These are phyloP conservation scores for Ceratorhiza oryzae-sativae DNA, from an alignment of 1,284 basidiomycete genomes.

Conservation along the genomic window DNA sequence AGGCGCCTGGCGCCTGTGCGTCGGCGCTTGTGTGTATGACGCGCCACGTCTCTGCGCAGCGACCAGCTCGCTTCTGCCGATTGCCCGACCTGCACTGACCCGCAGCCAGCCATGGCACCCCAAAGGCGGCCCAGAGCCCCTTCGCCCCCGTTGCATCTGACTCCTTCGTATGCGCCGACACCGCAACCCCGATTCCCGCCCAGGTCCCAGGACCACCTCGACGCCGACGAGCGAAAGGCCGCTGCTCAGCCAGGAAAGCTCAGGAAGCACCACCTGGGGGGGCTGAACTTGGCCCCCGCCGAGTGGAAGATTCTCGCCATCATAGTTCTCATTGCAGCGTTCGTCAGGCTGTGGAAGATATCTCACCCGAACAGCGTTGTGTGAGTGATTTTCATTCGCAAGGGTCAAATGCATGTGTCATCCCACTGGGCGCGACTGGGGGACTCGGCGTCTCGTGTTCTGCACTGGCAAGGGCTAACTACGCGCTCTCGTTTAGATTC, in stretches of 20 bases:
- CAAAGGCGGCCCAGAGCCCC: conserved; percentile 29
- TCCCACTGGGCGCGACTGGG: neutral
- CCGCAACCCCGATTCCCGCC: conserved; percentile 66
- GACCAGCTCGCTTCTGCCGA: neutral
- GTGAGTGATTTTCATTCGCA: conserved; percentile 59
- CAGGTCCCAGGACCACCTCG: conserved; percentile 65
- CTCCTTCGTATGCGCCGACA: conserved; percentile 28
- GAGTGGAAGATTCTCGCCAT: conserved; percentile 76
- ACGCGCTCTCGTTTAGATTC: conserved; percentile 63
- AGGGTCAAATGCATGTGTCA: neutral
- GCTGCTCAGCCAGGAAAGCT: conserved; percentile 54
- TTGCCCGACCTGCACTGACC: neutral
- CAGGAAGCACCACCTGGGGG: conserved; percentile 54
- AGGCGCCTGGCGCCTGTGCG: neutral
- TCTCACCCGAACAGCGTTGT: conserved; percentile 87
- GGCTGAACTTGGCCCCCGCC: conserved; percentile 67
- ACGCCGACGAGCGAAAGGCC: conserved; percentile 73
- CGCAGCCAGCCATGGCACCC: conserved; percentile 30
- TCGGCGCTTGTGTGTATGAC: conserved; percentile 18
- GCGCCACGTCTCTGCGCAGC: conserved; percentile 37
- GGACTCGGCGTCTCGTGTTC: no score
- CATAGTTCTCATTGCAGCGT: conserved; percentile 70
- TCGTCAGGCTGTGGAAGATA: conserved; percentile 80
- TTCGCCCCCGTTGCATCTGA: conserved; percentile 18
- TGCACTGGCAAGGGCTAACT: neutral